Evolutionary conservation across 2,329 filamentous ascomycete species (phyloP).

Genomic region (Nakataea oryzae): DNA sequence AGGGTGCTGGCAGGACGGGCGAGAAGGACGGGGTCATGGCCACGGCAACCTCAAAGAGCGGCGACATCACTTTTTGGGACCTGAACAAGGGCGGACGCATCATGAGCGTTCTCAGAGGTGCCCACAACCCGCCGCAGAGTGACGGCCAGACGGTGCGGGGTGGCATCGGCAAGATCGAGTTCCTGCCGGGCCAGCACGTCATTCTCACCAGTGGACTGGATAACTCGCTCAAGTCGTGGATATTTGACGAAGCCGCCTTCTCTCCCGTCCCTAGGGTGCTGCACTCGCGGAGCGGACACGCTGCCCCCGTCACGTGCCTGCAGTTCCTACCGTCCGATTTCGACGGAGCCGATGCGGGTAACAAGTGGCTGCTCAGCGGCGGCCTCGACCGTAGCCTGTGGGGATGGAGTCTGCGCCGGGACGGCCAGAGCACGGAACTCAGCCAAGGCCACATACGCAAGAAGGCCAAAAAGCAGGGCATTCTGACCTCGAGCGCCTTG

Average conservation of each 20-base stretch:
- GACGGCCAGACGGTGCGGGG: conserved; percentile 49
- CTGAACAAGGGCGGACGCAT: conserved; percentile 81
- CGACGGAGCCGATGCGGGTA: conserved; percentile 76
- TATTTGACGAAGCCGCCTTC: conserved; percentile 88
- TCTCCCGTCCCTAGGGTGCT: conserved; percentile 76
- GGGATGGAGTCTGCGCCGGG: conserved; percentile 90
- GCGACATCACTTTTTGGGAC: conserved; percentile 95
- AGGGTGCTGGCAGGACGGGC: conserved; percentile 82
- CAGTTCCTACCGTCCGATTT: conserved; percentile 81
- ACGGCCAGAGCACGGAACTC: conserved; percentile 87
- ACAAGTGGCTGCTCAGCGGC: conserved; percentile 90
- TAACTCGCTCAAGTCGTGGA: conserved; percentile 92
- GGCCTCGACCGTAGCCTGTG: conserved; percentile 85
- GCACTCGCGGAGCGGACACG: conserved; percentile 80
- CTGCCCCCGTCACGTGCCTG: conserved; percentile 71
- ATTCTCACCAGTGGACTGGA: conserved; percentile 85
- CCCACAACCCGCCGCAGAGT: conserved; percentile 65
- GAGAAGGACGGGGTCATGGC: conserved; percentile 86
- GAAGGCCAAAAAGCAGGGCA: conserved; percentile 80
- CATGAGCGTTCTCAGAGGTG: conserved; percentile 76
- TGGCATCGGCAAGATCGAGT: conserved; percentile 80
- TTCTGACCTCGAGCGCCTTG: conserved; percentile 47
- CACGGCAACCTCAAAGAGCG: conserved; percentile 66
- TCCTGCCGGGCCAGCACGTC: conserved; percentile 79
- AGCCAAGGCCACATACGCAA: conserved; percentile 84